Base-by-base conservation (phyloP, 2,329 filamentous ascomycete genomes). In the Venturiaceae sp. region DNA sequence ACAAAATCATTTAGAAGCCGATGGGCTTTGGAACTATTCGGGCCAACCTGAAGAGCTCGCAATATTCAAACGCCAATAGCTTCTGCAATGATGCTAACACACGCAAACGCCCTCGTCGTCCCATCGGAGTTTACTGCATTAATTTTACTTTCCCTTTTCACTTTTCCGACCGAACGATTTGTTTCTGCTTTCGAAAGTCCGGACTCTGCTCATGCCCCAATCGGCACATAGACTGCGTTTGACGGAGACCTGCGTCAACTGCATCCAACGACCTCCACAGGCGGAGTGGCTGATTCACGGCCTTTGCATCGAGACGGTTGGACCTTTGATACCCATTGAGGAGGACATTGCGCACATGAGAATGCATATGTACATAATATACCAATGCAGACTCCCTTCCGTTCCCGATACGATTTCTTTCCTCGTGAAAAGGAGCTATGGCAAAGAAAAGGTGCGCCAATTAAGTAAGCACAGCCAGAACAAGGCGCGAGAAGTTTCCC, bases 11-110 rank as follows among this genome's bases (percentile, higher is more conserved):
- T 75, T 96, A 96, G 78, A 90, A 92, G 69, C 94, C 94, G 0
- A 99, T 97, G 92, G 92, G 97, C 70, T 78, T 96, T 54, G 79
- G 81, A 16, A 96, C 90, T n/a, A 87, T 96, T 67, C 79, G 82
- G 36, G 79, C 80, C 44, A 95, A 95, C 72, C 79, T 96, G 41
- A 83, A 86, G 64, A 78, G 79, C 13, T 90, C 91, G 28, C 83
- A 90, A 58, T 97, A 97, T 67, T 81, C 84, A 63, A 90, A 81
- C 59, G 80, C 89, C 1, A 91, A 90, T 70, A 92, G 96, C 50
- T 90, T 97, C 65, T 88, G 95, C 67, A 81, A 81, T 60, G 92
- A 95, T 66, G 83, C 96, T 57, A 82, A n/a, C n/a, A n/a, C n/a
- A n/a, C n/a, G n/a, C n/a, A n/a, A n/a, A n/a, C n/a, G n/a, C n/a